Evolutionary conservation across 352 stramenopile genomes (phyloP), one percentile per base, ranked within the genome.

Genomic region (Phytophthora palmivora): DNA sequence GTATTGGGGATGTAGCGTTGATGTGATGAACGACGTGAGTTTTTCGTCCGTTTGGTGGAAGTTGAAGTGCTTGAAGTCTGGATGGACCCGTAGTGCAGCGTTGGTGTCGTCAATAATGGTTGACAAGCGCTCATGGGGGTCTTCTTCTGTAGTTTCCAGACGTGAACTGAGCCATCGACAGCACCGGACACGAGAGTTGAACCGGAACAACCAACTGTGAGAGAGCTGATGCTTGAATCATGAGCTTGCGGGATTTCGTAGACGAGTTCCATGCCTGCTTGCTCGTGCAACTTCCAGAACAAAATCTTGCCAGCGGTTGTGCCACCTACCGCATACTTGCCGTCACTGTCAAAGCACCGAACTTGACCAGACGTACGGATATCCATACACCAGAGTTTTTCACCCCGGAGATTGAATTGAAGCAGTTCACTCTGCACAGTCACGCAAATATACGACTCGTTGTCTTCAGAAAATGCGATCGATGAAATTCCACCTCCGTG

Each of bases 341-440:
- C 85, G 50, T 94, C 81, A 16, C 79, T 92, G 21, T 89, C 82
- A 33, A 94, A 88, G 39, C 82, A 88, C 16, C 80, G 65, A 12
- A 91, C 64, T 73, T 87, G 76, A 3, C 82, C 85, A 24, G 76
- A 44, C 6, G 76, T 74, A 34, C 63, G 63, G 22, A 89, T 74
- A 16, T 82, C 70, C 58, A 91, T 76, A 7, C 58, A 66, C 63
- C 74, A 82, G 15, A 90, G 54, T 24, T 74, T 65, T 38, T 86
- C 72, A 30, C 83, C 79, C 1, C 58, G 24, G 1, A 87, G 58
- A 30, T 79, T 88, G 39, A 80, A 85, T 19, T 91, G 78, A 21
- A 87, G 28, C 11, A 92, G 42, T 50, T 92, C 83, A 56, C 84
- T 92, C 41, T 78, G 75, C n/a, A 91, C 63, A 1, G 82, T 92